Evolutionary conservation across 192 early-diverging fungal genomes (phyloP).

Genomic region (Coemansia sp.): DNA sequence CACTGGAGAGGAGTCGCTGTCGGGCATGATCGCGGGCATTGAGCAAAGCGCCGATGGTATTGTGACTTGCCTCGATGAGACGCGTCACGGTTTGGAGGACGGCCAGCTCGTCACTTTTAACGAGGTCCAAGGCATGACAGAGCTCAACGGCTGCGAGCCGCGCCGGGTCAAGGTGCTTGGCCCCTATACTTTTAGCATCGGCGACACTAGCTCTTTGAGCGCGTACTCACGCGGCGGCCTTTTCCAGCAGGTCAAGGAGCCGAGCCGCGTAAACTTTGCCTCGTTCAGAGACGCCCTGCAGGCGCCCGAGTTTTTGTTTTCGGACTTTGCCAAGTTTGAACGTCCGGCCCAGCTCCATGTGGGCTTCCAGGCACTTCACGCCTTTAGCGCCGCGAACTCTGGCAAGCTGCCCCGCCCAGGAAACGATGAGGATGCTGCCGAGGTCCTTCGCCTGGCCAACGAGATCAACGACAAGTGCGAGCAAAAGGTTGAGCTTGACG

Average conservation of each 20-base stretch:
- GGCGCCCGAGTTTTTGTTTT: constrained; percentile 81
- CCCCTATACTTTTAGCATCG: constrained; percentile 98
- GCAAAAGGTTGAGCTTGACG: constrained; percentile 80
- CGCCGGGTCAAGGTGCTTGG: constrained; percentile 83
- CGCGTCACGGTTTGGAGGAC: constrained; percentile 97
- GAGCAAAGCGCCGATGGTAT: constrained; percentile 76
- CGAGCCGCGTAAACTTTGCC: constrained; percentile 78
- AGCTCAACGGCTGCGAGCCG: constrained; percentile 81
- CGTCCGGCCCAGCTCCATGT: constrained; percentile 90
- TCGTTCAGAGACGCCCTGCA: constrained; percentile 75
- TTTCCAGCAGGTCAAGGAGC: constrained; percentile 97
- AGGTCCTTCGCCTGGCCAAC: constrained; percentile 72
- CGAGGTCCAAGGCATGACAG: constrained; percentile 92
- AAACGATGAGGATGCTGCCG: constrained; percentile 84
- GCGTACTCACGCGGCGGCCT: constrained; percentile 83
- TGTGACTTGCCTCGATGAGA: constrained; percentile 95
- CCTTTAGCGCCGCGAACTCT: constrained; percentile 65
- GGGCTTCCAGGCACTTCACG: constrained; percentile 94
- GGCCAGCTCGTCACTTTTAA: constrained; percentile 94
- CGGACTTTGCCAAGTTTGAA: constrained; percentile 99
- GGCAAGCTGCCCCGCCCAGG: constrained; percentile 82
- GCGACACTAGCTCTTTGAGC: constrained; percentile 79
- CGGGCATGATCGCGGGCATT: constrained; percentile 91
- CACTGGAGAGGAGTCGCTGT: constrained; percentile 90
- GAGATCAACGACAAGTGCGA: constrained; percentile 70